Conservation (phyloP, 495 filamentous ascomycete genomes). For the Trichocladium antarcticum region DNA sequence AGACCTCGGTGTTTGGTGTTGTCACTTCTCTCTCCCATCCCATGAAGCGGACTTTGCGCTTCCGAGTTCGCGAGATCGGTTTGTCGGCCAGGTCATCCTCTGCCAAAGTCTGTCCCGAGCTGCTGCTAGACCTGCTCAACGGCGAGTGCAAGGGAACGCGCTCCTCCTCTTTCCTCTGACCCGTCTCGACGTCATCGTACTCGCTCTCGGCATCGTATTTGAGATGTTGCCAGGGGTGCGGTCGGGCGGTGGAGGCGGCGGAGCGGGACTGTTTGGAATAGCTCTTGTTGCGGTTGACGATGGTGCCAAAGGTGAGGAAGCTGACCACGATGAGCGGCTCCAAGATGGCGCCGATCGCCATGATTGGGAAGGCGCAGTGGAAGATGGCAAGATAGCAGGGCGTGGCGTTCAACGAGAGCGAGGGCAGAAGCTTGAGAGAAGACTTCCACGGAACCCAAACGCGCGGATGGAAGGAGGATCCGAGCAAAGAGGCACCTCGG, state of each 20-base stretch:
- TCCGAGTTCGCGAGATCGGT: conserved; percentile 8
- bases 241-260: conserved; percentile 6
- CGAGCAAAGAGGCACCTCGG: no score
- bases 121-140: conserved; percentile 14
- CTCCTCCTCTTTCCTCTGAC: neutral
- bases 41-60: conserved; percentile 17
- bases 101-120: conserved; percentile 15
- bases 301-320: conserved; percentile 23
- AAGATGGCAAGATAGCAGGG: neutral
- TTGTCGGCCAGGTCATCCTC: neutral
- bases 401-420: no score
- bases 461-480: no score
- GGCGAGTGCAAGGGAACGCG: neutral
- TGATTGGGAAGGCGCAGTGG: conserved; percentile 2
- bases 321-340: conserved; percentile 27
- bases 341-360: conserved; percentile 27
- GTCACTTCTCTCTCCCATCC: conserved; percentile 18
- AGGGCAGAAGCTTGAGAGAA: no score
- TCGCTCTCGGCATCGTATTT: conserved; percentile 15
- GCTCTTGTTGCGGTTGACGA: conserved; percentile 27
- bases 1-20: conserved; percentile 22
- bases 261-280: neutral
- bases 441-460: no score
- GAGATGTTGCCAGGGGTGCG: conserved; percentile 16
- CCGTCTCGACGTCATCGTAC: conserved; percentile 5